phyloP scores from a whole-genome alignment of 768 basidiomycete species.

The Boletus tylopilopsis region DNA sequence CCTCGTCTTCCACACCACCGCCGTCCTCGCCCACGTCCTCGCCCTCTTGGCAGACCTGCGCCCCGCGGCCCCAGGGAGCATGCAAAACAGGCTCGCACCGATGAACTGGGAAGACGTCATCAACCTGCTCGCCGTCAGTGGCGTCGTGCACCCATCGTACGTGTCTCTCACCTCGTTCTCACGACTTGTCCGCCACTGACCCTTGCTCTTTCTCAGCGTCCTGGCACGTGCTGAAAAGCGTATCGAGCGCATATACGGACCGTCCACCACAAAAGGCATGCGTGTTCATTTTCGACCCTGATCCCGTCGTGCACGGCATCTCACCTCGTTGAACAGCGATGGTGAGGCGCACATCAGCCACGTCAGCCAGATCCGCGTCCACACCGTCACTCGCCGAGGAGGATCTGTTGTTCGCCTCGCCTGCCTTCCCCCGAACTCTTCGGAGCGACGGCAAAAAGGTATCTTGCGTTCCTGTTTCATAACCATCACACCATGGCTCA shows the following conservation, averaged over 20 bases:
- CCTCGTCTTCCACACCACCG: constrained; percentile 43
- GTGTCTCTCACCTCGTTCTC: constrained; percentile 5
- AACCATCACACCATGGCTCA: not conserved
- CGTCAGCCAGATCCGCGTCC: constrained; percentile 15
- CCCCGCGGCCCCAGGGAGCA: constrained; percentile 51
- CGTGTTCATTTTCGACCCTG: not conserved
- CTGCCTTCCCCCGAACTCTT: constrained; percentile 10
- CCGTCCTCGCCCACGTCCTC: constrained; percentile 49
- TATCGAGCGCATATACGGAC: constrained; percentile 29
- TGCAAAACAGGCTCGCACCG: constrained; percentile 62
- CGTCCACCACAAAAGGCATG: constrained; percentile 17
- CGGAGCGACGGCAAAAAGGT: constrained; percentile 9
- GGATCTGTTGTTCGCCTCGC: constrained; percentile 16
- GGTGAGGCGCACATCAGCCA: constrained; percentile 9
- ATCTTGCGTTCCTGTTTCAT: constrained; percentile 1
- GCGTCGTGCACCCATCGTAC: constrained; percentile 30
- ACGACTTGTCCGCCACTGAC: too few species aligned
- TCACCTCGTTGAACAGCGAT: constrained; percentile 12
- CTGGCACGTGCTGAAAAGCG: constrained; percentile 28
- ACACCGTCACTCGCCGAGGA: constrained; percentile 2
- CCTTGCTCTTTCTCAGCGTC: constrained; percentile 3
- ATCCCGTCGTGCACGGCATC: not conserved
- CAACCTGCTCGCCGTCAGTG: constrained; percentile 44
- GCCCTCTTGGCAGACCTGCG: constrained; percentile 52
- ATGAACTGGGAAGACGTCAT: constrained; percentile 66